Percentiles rank a stretch among this genome's conserved stretches.
These are phyloP conservation scores for Fusarium sp. DNA, from an alignment of 2,329 filamentous ascomycete genomes.

Conservation along the genomic window DNA sequence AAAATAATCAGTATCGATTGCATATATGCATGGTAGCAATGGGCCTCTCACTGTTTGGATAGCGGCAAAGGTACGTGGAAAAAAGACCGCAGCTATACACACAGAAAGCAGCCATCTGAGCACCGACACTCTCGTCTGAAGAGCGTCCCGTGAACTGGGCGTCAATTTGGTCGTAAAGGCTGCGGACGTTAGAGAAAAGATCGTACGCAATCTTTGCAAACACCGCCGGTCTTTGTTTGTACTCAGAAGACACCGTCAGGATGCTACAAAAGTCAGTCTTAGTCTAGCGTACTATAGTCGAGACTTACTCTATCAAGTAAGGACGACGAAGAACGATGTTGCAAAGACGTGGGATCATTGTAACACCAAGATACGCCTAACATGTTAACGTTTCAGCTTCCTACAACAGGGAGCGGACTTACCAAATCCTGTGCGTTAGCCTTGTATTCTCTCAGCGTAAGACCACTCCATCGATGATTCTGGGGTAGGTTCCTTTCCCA, in stretches of 20 bases:
- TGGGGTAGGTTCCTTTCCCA: slow-evolving; percentile 66
- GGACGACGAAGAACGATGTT: slow-evolving; percentile 70
- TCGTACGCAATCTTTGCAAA: slow-evolving; percentile 63
- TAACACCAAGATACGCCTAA: slow-evolving; percentile 69
- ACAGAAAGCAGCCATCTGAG: slow-evolving; percentile 69
- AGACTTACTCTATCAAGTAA: slow-evolving; percentile 66
- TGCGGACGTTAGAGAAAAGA: slow-evolving; percentile 65
- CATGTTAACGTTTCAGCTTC: slow-evolving; percentile 17
- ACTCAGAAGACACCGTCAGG: slow-evolving; percentile 59
- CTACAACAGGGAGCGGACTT: slow-evolving; percentile 29
- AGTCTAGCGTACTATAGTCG: neutral
- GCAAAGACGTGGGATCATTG: slow-evolving; percentile 69
- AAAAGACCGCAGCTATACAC: slow-evolving; percentile 70
- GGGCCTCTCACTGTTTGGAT: slow-evolving; percentile 61
- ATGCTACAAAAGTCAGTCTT: slow-evolving; percentile 55
- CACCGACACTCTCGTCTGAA: slow-evolving; percentile 65
- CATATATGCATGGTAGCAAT: neutral
- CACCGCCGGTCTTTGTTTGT: slow-evolving; percentile 56
- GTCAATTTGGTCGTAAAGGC: slow-evolving; percentile 66
- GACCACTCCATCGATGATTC: slow-evolving; percentile 64
- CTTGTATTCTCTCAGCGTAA: slow-evolving; percentile 63
- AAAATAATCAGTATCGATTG: slow-evolving; percentile 23
- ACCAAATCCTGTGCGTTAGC: slow-evolving; percentile 66
- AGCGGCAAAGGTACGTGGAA: slow-evolving; percentile 67
- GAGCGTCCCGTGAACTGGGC: slow-evolving; percentile 65